Conservation (phyloP, 495 filamentous ascomycete species). For the Penicillium flavigenum region DNA sequence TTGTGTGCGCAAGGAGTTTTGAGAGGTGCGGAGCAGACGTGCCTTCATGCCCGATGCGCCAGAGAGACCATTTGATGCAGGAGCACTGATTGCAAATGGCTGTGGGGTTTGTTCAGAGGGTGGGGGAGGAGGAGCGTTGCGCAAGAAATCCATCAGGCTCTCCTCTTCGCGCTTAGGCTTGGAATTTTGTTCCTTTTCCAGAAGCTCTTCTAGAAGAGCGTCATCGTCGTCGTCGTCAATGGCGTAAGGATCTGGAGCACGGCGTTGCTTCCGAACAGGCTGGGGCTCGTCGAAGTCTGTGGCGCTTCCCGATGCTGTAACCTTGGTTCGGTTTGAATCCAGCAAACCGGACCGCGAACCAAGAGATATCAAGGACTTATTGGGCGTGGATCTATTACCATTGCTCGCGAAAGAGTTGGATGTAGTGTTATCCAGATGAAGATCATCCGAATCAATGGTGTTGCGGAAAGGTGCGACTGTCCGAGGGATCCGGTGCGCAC, state of each 20-base stretch:
- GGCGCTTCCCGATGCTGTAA: slow-evolving; percentile 16
- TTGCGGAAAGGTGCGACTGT: slow-evolving; percentile 79
- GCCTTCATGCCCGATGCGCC: slow-evolving; percentile 57
- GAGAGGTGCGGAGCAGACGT: slow-evolving; percentile 53
- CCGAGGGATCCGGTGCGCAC: slow-evolving; percentile 71
- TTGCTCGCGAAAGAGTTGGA: slow-evolving; percentile 44
- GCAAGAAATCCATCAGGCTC: slow-evolving; percentile 86
- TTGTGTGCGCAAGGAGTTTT: slow-evolving; percentile 37
- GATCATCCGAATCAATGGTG: slow-evolving; percentile 81
- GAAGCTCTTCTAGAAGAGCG: slow-evolving; percentile 62
- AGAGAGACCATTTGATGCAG: slow-evolving; percentile 40
- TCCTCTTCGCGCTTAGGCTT: slow-evolving; percentile 55
- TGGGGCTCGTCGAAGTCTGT: slow-evolving; percentile 26
- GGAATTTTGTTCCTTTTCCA: slow-evolving; percentile 32
- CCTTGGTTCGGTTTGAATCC: slow-evolving; percentile 34
- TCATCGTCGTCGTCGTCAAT: slow-evolving; percentile 86
- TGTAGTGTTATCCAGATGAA: slow-evolving; percentile 44
- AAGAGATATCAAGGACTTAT: slow-evolving; percentile 50
- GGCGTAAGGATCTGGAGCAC: slow-evolving; percentile 85
- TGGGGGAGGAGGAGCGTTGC: slow-evolving; percentile 79
- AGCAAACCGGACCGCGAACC: slow-evolving; percentile 62
- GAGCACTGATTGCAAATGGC: slow-evolving; percentile 29
- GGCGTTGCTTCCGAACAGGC: slow-evolving; percentile 64
- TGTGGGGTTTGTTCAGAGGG: slow-evolving; percentile 48
- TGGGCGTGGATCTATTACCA: slow-evolving; percentile 41